Percentiles rank a stretch among this genome's conserved stretches.
Conservation (phyloP, 2,329 filamentous ascomycete genomes). For the Talaromyces pinophilus region DNA sequence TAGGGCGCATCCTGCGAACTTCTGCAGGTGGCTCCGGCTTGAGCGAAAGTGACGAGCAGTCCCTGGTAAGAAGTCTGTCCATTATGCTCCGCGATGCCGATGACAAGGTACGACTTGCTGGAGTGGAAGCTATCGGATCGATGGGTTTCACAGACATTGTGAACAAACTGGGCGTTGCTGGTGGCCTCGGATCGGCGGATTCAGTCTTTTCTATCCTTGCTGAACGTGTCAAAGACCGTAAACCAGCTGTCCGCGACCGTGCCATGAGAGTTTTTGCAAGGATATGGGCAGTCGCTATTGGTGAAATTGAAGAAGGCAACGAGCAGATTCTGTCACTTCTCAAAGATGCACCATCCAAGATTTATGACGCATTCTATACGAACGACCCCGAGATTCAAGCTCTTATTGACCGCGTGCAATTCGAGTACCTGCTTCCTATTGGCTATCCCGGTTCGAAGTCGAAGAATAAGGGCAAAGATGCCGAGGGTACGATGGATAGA, state of each 20-base stretch:
- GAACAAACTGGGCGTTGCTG: conserved; percentile 74
- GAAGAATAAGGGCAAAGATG: conserved; percentile 47
- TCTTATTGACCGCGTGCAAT: conserved; percentile 79
- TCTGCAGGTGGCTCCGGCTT: conserved; percentile 87
- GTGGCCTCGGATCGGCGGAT: conserved; percentile 71
- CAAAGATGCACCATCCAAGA: conserved; percentile 76
- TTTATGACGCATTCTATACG: conserved; percentile 85
- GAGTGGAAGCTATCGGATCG: conserved; percentile 78
- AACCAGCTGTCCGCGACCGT: conserved; percentile 75
- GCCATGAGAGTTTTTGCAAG: conserved; percentile 82
- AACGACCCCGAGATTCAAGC: conserved; percentile 86
- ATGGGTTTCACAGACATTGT: conserved; percentile 82
- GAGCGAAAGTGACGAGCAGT: conserved; percentile 76
- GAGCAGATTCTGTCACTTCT: conserved; percentile 74
- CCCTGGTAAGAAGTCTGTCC: conserved; percentile 70
- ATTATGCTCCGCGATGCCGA: conserved; percentile 85
- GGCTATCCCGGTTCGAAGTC: conserved; percentile 73
- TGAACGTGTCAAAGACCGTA: conserved; percentile 85
- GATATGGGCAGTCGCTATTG: conserved; percentile 90
- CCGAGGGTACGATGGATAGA: conserved; percentile 53
- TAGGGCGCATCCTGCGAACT: conserved; percentile 84
- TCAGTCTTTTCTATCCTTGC: conserved; percentile 80
- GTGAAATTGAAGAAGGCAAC: conserved; percentile 80
- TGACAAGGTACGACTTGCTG: conserved; percentile 85
- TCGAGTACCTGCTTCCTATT: conserved; percentile 86